Base-by-base conservation (phyloP, 2,329 filamentous ascomycete species). In the Tolypocladium album region DNA sequence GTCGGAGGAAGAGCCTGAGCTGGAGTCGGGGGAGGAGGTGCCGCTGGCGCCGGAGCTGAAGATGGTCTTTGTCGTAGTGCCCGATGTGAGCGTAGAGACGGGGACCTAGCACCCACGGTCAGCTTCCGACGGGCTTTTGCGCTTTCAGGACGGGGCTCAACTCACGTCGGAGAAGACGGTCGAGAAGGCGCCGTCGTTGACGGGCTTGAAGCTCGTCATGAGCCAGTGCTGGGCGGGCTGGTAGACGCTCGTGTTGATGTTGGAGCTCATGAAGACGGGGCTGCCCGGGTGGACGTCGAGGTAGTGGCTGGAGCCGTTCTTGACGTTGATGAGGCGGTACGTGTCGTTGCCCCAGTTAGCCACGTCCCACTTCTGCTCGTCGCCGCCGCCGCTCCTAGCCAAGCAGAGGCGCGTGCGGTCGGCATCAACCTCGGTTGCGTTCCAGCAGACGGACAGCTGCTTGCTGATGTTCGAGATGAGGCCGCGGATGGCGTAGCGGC, bases 141-240 rank as follows among this genome's bases (percentile, higher is more conserved):
- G 45, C 6, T 20, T 15, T 13, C 6, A 13, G 22, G n/a, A 9
- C n/a, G 4, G 3, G 13, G 4, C 4, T 3, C 27, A 27, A 27
- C 47, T 27, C 60, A 71, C 70, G 36, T 67, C 66, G 9, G 65
- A 67, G 24, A 71, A 73, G 11, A 67, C 63, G 0, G 72, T 75
- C 0, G 70, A 73, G 52, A 69, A 74, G 2, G 67, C 70, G 0
- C 66, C 67, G 17, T 74, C 69, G 38, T 74, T 59, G 0, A 75
- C 67, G 0, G 66, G 40, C 1, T 63, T 64, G 1, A 65, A 67
- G 20, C 71, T 73, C 4, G 67, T 69, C 65, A 74, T 67, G 50
- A 74, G 61, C 72, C 72, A 75, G 12, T 69, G 70, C 43, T 73
- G 72, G 0, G 71, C 70, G 1, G 64, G 63, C 57, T 73, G 69